These are phyloP conservation scores for Citrullus colocynthis DNA, from an alignment of 306 rosid species.

Conservation along the genomic window DNA sequence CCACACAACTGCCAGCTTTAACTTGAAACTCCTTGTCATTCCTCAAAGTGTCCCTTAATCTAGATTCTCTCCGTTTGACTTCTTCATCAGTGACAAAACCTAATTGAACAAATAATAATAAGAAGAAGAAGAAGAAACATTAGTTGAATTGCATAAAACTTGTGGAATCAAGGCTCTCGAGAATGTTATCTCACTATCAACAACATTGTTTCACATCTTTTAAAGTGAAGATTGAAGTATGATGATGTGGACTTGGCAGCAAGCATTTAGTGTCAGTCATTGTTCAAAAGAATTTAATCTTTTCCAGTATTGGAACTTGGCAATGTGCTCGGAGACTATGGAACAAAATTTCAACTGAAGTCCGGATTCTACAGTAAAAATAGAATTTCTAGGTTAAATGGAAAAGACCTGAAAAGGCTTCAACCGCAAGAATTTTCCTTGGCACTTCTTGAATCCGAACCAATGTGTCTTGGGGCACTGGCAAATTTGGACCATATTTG, in stretches of 20 bases:
- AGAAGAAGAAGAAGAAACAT: background rate
- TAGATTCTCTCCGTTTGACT: constrained; percentile 47
- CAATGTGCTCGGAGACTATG: background rate
- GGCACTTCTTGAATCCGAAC: constrained; percentile 72
- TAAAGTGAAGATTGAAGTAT: background rate
- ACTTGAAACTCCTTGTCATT: constrained; percentile 41
- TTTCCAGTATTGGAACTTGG: background rate
- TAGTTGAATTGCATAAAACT: background rate
- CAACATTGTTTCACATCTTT: background rate
- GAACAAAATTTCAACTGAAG: background rate
- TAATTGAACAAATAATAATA: constrained; percentile 3
- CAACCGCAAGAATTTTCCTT: constrained; percentile 53
- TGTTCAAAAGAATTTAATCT: background rate
- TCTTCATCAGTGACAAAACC: constrained; percentile 72
- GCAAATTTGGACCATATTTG: constrained; percentile 62
- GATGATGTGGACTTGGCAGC: constrained; percentile 2
- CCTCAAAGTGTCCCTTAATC: constrained; percentile 47
- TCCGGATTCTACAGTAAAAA: background rate
- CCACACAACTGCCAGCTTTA: constrained; percentile 48
- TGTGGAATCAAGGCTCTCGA: background rate
- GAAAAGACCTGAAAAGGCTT: constrained; percentile 75
- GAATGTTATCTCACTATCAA: background rate
- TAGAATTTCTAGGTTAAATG: constrained; percentile 10
- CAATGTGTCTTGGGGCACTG: constrained; percentile 72
- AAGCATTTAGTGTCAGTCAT: background rate